Base-by-base conservation (phyloP, 2,329 filamentous ascomycete species). In the Fusarium mundagurra region DNA sequence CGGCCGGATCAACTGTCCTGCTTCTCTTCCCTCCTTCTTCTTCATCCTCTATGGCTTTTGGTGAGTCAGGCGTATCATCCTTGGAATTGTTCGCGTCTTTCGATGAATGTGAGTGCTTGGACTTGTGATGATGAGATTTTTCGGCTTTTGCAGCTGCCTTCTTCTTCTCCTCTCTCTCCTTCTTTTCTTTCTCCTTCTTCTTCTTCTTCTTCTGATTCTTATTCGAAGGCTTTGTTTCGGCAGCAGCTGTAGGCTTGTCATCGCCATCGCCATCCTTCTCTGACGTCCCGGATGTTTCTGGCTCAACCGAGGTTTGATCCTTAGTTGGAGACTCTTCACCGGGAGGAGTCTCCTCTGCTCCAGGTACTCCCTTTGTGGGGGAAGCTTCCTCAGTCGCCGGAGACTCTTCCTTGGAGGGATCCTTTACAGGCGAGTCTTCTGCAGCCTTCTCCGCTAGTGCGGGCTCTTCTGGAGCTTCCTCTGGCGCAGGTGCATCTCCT, bases 121-220 rank as follows among this genome's bases (percentile, higher is more conserved):
- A 63, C 63, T 76, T 76, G 61, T 64, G 67, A 53, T 71, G 72
- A 41, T 73, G 72, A 47, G 69, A 57, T 41, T 75, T 75, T 44
- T 75, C 72, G 45, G 64, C 36, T 53, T 75, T 75, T n/a, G 61
- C 51, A 43, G 65, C 59, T 50, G 69, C 50, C 53, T 75, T 75
- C 39, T 73, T 75, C 58, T 63, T 71, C 51, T 76, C 66, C 36
- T 65, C 45, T 36, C 74, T 72, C 53, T 73, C 50, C 43, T 77
- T 61, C 27, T 69, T 47, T 22, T 74, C 41, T 12, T 72, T 47
- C 22, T 95, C 94, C 81, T 91, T 92, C 53, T 88, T 74, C n/a
- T 76, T 67, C 61, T 75, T 76, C 55, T 71, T 71, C 48, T 75
- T 77, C n/a, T 63, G 47, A 18, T 58, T 77, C 61, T 77, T 79